Conservation (phyloP, 2,329 filamentous ascomycete genomes). For the Magnaporthiopsis rhizophila region DNA sequence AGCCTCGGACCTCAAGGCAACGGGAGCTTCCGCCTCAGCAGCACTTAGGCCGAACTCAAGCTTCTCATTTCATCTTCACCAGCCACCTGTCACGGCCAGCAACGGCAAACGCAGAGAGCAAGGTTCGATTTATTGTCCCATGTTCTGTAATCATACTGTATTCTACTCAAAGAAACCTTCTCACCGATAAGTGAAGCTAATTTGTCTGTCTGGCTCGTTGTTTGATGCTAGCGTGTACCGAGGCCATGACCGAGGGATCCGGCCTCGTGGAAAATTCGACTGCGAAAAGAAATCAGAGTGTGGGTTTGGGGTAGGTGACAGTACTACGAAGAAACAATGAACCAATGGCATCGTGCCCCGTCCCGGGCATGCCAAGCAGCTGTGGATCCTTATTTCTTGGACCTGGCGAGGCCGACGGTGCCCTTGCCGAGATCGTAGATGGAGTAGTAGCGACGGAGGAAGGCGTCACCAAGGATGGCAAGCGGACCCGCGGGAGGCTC, state of each 20-base stretch:
- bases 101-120: neutral
- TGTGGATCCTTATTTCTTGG: slow-evolving; percentile 42
- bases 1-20: no score
- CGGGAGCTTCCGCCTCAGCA: no score
- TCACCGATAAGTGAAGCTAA: neutral
- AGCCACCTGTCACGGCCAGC: no score
- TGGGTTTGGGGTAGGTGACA: neutral
- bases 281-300: neutral
- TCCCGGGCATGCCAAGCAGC: neutral
- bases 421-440: slow-evolving; percentile 91
- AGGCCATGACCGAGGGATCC: neutral
- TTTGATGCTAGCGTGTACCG: neutral
- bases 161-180: slow-evolving; percentile 3
- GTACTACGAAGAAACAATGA: neutral
- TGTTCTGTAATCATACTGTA: neutral
- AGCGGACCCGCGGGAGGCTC: slow-evolving; percentile 82
- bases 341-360: neutral
- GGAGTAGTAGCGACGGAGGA: slow-evolving; percentile 83
- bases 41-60: no score
- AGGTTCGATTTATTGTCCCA: neutral
- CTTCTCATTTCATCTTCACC: no score
- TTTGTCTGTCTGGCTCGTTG: neutral
- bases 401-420: slow-evolving; percentile 80
- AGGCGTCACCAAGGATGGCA: slow-evolving; percentile 86
- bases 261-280: neutral